Evolutionary conservation across 345 rosid species (phyloP).

Genomic region (Populus tremula): DNA sequence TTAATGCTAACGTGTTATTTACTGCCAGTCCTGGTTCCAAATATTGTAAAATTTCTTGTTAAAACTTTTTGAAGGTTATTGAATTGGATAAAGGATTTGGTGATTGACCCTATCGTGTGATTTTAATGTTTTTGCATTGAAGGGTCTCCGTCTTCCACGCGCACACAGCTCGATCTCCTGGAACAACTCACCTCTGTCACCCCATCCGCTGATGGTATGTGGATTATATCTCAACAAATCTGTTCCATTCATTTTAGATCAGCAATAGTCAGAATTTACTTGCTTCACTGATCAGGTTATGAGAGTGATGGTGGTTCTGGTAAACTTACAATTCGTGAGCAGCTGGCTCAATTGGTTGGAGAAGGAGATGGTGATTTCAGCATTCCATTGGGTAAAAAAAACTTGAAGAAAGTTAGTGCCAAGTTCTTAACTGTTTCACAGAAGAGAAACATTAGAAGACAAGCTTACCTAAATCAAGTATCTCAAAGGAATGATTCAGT

Average conservation of each 20-base stretch:
- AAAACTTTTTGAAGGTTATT: neutral
- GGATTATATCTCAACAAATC: neutral
- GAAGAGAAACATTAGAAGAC: conserved; percentile 90
- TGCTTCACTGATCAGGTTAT: conserved; percentile 39
- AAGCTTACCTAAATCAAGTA: conserved; percentile 68
- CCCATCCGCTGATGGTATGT: conserved; percentile 54
- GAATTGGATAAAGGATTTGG: neutral
- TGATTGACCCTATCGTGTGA: neutral
- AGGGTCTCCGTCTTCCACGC: conserved; percentile 69
- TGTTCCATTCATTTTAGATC: neutral
- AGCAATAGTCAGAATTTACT: neutral
- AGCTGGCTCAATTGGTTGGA: conserved; percentile 58
- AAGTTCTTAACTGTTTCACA: conserved; percentile 75
- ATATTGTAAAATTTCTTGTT: neutral
- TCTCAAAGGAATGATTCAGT: conserved; percentile 82
- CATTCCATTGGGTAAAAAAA: conserved; percentile 68
- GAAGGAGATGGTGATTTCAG: conserved; percentile 71
- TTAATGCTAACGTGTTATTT: neutral
- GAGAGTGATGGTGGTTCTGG: conserved; percentile 45
- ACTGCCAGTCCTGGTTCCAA: neutral
- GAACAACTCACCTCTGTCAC: conserved; percentile 62
- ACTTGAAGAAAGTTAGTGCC: conserved; percentile 74
- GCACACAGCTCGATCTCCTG: conserved; percentile 68
- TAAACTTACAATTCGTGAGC: conserved; percentile 60
- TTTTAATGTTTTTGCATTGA: neutral